Conservation (phyloP, 352 stramenopile species). For the Globisporangium apiculatum region DNA sequence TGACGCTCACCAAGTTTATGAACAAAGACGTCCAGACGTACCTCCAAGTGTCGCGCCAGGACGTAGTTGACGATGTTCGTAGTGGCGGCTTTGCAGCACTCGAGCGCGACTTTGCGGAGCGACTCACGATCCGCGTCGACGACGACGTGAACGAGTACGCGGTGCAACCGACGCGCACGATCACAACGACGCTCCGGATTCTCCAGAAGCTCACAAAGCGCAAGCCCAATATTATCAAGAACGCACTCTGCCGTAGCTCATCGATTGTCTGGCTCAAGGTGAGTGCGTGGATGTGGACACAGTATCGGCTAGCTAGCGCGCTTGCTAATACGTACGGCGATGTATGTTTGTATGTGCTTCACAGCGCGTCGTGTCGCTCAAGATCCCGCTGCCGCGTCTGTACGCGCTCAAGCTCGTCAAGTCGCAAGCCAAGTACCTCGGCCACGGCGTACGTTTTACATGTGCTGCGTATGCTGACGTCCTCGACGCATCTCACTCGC, state of each 20-base stretch:
- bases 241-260: constrained; percentile 56
- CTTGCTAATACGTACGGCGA: too few relatives aligned
- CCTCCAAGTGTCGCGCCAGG: constrained; percentile 59
- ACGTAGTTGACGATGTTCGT: constrained; percentile 31
- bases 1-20: constrained; percentile 81
- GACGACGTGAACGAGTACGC: constrained; percentile 69
- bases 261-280: constrained; percentile 83
- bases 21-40: constrained; percentile 81
- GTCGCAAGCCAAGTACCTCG: constrained; percentile 79
- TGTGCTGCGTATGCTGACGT: too few relatives aligned
- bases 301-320: too few relatives aligned
- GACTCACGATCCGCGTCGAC: constrained; percentile 47
- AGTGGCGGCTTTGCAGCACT: constrained; percentile 54
- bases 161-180: constrained; percentile 56
- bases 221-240: constrained; percentile 84
- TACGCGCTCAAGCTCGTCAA: constrained; percentile 84
- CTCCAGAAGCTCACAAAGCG: constrained; percentile 80
- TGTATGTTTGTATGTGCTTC: not conserved
- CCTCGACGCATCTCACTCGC: too few relatives aligned
- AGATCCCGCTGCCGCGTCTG: constrained; percentile 51
- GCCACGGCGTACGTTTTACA: constrained; percentile 41
- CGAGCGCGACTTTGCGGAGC: constrained; percentile 46
- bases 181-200: constrained; percentile 72
- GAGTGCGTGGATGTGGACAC: not conserved
- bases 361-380: constrained; percentile 64